Evolutionary conservation across 768 basidiomycete species (phyloP), one percentile per base, ranked within the genome.

Genomic region (Serendipita sp.): DNA sequence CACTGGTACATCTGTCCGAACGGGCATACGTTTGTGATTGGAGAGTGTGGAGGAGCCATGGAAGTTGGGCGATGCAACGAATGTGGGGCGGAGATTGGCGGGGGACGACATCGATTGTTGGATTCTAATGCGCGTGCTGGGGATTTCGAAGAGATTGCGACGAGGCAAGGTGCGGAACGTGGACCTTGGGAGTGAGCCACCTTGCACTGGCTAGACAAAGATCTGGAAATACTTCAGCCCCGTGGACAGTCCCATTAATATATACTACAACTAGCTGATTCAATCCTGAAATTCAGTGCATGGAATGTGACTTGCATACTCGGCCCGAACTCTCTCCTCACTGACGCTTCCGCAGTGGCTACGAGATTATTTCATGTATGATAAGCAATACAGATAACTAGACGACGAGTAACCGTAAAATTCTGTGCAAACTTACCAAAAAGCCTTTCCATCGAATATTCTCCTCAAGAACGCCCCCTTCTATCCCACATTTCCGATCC

Each of bases 1-100:
- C 71, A 74, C 54, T 72, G 69, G 68, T 74, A 73, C 68, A 70
- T 67, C 18, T 75, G 74, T 36, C 70, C 70, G 10, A 85, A 85
- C 56, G 85, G 85, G 0, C 85, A 86, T 67, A 75, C 79, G 0
- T 86, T 82, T 64, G 79, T 82, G 1, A 85, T 86, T 38, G 84
- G 71, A 82, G 85, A 65, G 16, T 85, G 83, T 63, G 84, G 83
- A 16, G 82, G 82, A 1, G 84, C 83, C 0, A 80, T 76, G 76
- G 18, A 80, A 68, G 66, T 47, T 1, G 71, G 79, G 3, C 68
- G 34, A 5, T 86, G 85, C 66, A 81, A 83, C 0, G 85, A 86
- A 68, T 86, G 84, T 67, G 75, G 76, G 10, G 80, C 76, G 3
- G 66, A 68, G 0, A 81, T 85, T 64, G 85, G 84, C 62, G 83